Conservation (phyloP, 805 yeast genomes). For the Schwanniomyces yamadae region DNA sequence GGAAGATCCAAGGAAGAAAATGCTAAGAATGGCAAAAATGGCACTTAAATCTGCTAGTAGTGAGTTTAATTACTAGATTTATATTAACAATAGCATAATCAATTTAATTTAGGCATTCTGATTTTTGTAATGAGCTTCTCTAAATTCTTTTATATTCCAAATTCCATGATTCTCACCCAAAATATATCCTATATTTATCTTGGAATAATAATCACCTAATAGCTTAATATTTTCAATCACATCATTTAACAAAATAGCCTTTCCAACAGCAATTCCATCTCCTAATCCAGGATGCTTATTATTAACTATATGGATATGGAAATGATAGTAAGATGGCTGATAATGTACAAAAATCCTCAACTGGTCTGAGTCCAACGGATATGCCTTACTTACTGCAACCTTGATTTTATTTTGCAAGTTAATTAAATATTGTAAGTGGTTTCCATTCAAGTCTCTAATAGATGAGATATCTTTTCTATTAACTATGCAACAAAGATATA, state of each 20-base stretch:
- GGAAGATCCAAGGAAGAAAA: slow-evolving; percentile 67
- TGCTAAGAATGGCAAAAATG: slow-evolving; percentile 73
- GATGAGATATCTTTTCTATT: slow-evolving; percentile 66
- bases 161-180: slow-evolving; percentile 77
- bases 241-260: slow-evolving; percentile 79
- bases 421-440: slow-evolving; percentile 60
- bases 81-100: too few relatives aligned
- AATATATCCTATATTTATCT: slow-evolving; percentile 59
- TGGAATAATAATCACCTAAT: slow-evolving; percentile 57
- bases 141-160: slow-evolving; percentile 46
- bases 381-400: slow-evolving; percentile 39
- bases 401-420: slow-evolving; percentile 46
- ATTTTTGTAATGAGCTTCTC: slow-evolving; percentile 14
- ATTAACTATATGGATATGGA: slow-evolving; percentile 88
- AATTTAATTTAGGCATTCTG: too few relatives aligned
- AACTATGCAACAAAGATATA: slow-evolving; percentile 78
- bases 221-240: slow-evolving; percentile 67
- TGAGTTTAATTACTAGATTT: slow-evolving; percentile 73
- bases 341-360: slow-evolving; percentile 83
- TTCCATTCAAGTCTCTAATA: slow-evolving; percentile 65
- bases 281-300: slow-evolving; percentile 67
- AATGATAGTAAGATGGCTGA: slow-evolving; percentile 94
- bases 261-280: slow-evolving; percentile 69
- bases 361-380: slow-evolving; percentile 50
- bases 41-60: slow-evolving; percentile 61